phyloP scores from a whole-genome alignment of 2,329 filamentous ascomycete species.

The Metarhizium humberi region DNA sequence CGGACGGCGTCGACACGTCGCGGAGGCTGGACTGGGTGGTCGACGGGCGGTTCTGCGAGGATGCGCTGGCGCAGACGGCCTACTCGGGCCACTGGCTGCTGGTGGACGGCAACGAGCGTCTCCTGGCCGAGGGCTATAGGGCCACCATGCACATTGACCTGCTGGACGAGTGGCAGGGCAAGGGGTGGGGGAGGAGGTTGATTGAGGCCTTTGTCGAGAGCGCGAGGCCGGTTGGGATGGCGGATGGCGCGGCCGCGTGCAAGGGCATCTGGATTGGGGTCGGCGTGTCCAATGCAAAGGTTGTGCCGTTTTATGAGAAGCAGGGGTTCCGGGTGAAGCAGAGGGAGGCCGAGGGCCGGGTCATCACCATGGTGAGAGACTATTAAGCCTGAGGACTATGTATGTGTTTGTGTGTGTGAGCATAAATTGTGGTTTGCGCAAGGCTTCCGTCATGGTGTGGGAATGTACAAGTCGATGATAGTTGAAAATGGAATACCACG shows the following conservation, averaged over 20 bases:
- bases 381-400: background rate
- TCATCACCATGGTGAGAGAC: conserved; percentile 33
- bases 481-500: no score
- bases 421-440: no score
- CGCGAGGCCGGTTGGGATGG: conserved; percentile 15
- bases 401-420: no score
- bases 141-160: conserved; percentile 43
- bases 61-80: conserved; percentile 11
- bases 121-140: conserved; percentile 22
- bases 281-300: no score
- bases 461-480: no score
- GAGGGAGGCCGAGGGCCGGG: conserved; percentile 22
- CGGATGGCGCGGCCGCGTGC: conserved; percentile 3
- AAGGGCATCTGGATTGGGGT: conserved; percentile 25
- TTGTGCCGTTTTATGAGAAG: no score
- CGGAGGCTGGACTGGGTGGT: no score
- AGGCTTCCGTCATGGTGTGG: no score
- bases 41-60: no score
- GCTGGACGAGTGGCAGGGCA: conserved; percentile 21
- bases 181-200: conserved; percentile 14
- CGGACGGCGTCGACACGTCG: no score
- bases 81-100: conserved; percentile 32
- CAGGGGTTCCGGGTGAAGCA: no score
- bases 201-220: conserved; percentile 31
- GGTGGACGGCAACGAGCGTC: conserved; percentile 22